Percentiles rank a stretch among this genome's conserved stretches.
Evolutionary conservation across 306 rosid genomes (phyloP).

Genomic region (Prunus kanzakura): DNA sequence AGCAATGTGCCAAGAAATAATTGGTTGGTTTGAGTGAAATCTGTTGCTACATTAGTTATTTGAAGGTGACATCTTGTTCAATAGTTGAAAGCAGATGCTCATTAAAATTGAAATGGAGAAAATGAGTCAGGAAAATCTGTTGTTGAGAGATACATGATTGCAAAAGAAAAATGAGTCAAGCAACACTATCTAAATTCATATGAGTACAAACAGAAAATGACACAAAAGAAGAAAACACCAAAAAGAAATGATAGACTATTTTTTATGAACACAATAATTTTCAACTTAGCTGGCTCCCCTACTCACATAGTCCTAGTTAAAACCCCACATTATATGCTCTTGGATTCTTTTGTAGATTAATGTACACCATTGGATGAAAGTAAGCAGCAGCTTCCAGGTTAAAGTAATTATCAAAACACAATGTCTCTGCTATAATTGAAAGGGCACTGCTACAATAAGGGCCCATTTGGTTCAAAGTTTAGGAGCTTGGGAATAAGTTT

Average conservation of each 20-base stretch:
- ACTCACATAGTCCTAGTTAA: too few species aligned
- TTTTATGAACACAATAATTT: neutral
- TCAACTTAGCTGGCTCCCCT: neutral
- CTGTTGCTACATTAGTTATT: conserved; percentile 9
- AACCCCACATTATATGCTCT: too few species aligned
- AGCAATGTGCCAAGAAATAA: conserved; percentile 15
- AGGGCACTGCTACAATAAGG: too few species aligned
- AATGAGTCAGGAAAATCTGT: neutral
- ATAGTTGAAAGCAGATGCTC: neutral
- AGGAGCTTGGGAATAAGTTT: too few species aligned
- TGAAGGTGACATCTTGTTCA: conserved; percentile 14
- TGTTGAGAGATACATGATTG: neutral
- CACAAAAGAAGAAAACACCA: neutral
- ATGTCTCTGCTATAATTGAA: neutral
- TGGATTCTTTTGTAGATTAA: too few species aligned
- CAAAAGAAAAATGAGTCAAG: neutral
- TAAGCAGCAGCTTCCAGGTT: neutral
- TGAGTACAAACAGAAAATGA: neutral
- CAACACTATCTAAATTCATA: conserved; percentile 7
- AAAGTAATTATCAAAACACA: neutral
- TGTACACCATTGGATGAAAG: too few species aligned
- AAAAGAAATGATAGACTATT: neutral
- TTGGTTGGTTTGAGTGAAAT: conserved; percentile 28
- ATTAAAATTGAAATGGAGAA: neutral
- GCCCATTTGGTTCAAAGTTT: too few species aligned